Percentiles rank a stretch among this genome's conserved stretches.
phyloP scores from a whole-genome alignment of 768 basidiomycete genomes.

The Zangia roseola region DNA sequence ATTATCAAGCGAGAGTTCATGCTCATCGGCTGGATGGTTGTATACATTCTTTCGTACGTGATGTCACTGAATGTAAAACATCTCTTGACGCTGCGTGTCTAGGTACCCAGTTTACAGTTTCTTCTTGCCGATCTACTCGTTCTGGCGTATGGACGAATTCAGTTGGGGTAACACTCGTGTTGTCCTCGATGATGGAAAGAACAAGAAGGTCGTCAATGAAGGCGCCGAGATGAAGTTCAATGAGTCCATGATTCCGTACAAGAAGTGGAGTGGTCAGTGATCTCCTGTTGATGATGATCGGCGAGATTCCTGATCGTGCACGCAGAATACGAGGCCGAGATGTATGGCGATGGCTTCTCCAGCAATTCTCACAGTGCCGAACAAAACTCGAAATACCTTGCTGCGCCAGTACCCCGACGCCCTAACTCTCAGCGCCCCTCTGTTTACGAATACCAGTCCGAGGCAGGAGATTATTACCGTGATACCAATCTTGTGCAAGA shows the following conservation, averaged over 20 bases:
- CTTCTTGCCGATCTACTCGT: constrained; percentile 67
- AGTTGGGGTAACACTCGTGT: constrained; percentile 65
- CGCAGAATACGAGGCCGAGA: constrained; percentile 64
- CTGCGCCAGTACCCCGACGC: constrained; percentile 38
- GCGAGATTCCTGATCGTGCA: constrained; percentile 10
- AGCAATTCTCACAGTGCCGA: constrained; percentile 44
- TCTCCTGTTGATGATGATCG: neutral
- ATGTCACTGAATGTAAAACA: neutral
- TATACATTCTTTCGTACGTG: constrained; percentile 64
- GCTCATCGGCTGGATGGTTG: constrained; percentile 72
- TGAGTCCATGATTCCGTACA: constrained; percentile 74
- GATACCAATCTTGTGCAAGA: constrained; percentile 48
- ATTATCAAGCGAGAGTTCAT: constrained; percentile 74
- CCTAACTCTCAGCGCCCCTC: constrained; percentile 41
- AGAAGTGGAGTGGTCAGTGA: constrained; percentile 64
- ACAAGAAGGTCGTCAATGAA: constrained; percentile 54
- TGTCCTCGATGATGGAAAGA: constrained; percentile 64
- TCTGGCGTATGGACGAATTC: constrained; percentile 79
- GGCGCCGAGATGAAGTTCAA: constrained; percentile 71
- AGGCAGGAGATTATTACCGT: constrained; percentile 58
- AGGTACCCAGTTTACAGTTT: constrained; percentile 69
- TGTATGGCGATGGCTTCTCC: constrained; percentile 49
- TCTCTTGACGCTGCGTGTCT: neutral
- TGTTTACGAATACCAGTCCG: constrained; percentile 43
- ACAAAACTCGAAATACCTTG: constrained; percentile 23